A percentile compares a stretch with the other conserved stretches of the same genome.
phyloP scores from a whole-genome alignment of 2,329 filamentous ascomycete species.

The Juglanconis oblonga region DNA sequence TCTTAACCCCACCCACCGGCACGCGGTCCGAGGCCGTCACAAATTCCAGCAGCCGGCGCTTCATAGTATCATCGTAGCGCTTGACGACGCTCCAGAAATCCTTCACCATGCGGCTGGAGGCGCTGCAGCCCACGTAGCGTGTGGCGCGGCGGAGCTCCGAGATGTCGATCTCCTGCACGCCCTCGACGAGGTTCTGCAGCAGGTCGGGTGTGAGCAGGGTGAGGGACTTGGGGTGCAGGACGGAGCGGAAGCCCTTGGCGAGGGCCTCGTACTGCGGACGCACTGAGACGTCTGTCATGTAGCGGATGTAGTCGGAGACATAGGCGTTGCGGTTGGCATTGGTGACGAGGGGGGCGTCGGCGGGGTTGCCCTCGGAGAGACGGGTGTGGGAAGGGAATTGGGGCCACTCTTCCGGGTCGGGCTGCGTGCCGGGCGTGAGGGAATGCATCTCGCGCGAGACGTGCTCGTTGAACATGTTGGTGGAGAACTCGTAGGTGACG shows the following conservation, averaged over 20 bases:
- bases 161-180: constrained; percentile 76
- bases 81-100: constrained; percentile 85
- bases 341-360: constrained; percentile 72
- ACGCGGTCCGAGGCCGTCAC: constrained; percentile 91
- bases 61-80: constrained; percentile 64
- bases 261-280: constrained; percentile 78
- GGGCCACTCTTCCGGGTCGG: constrained; percentile 44
- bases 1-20: constrained; percentile 80
- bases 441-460: constrained; percentile 55
- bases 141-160: constrained; percentile 66
- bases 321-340: constrained; percentile 75
- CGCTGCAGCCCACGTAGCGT: constrained; percentile 79
- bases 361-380: constrained; percentile 35
- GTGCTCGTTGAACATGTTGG: constrained; percentile 54
- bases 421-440: constrained; percentile 23
- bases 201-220: constrained; percentile 67
- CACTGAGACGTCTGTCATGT: constrained; percentile 77
- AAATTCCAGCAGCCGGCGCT: constrained; percentile 80
- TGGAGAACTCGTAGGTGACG: constrained; percentile 82
- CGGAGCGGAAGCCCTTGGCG: constrained; percentile 72
- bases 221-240: constrained; percentile 68
- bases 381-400: constrained; percentile 37
- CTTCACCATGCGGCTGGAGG: constrained; percentile 64
- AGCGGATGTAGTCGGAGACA: constrained; percentile 79
- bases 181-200: constrained; percentile 79